Conservation (phyloP, 345 rosid species). For the Alliaria petiolata region DNA sequence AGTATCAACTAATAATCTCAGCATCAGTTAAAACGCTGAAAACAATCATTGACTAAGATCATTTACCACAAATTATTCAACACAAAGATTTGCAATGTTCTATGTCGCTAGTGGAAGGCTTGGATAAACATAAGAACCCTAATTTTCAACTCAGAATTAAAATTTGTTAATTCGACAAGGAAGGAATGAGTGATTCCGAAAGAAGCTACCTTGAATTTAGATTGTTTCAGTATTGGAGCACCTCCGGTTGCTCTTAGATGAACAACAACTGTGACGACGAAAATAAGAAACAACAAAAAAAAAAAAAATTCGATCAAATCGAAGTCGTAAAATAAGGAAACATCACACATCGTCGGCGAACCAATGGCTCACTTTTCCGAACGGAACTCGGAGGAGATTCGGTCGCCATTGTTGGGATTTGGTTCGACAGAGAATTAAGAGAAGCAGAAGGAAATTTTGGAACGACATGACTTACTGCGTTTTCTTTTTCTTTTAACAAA, state of each 20-base stretch:
- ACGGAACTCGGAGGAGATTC: conserved; percentile 28
- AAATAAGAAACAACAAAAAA: background rate
- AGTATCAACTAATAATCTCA: background rate
- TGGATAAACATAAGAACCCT: background rate
- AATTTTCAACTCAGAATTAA: background rate
- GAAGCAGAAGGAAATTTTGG: too few relatives aligned
- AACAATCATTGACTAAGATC: too few relatives aligned
- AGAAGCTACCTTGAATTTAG: conserved; percentile 66
- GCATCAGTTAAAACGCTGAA: background rate
- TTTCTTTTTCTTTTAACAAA: background rate
- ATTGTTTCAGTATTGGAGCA: conserved; percentile 66
- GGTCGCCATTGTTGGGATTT: conserved; percentile 26
- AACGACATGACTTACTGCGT: background rate
- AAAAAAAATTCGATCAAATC: background rate
- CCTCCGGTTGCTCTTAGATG: conserved; percentile 57
- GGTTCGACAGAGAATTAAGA: background rate
- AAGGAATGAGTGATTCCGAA: background rate
- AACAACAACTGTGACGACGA: conserved; percentile 41
- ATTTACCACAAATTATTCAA: background rate
- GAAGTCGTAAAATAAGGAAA: background rate
- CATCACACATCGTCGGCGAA: background rate
- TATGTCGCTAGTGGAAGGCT: background rate
- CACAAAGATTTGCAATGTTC: background rate
- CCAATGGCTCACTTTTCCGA: conserved; percentile 13
- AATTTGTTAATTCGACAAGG: background rate